Base-by-base conservation (phyloP, 2,329 filamentous ascomycete species). In the Phyllosticta citribraziliensis region DNA sequence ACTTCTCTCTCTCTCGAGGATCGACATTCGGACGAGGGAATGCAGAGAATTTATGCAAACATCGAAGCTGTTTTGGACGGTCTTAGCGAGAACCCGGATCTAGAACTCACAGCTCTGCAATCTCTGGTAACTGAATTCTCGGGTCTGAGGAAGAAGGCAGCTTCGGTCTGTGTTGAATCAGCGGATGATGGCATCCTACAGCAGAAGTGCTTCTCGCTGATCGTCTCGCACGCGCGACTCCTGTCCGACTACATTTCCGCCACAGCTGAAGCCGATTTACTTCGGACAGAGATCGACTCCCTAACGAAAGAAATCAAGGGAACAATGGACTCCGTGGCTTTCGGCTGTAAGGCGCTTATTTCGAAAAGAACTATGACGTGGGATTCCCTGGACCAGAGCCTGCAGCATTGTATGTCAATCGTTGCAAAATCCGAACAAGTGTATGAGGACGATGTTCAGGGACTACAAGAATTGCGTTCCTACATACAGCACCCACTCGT, bases 401-500 rank as follows among this genome's bases (percentile, higher is more conserved):
- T 75, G 8, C 70, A 72, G 58, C 70, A 74, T 52, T 71, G 70
- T 60, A 62, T 63, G 57, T 66, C 66, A 19, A 66, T 74, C 19
- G 57, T 73, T 22, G 63, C 61, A 6, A 65, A 69, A 53, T 63
- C 73, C 22, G 68, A 70, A 9, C 62, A 67, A 52, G 64, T 66
- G 50, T 55, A 52, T 5, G 61, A 62, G 9, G 54, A 61, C 2
- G 60, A 62, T 10, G 57, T 47, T 12, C 51, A 53, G 12, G 61
- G 9, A 47, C 62, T 27, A 30, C 60, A 17, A 51, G 57, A 22
- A 20, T 58, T 5, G 61, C 65, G 47, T 61, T 62, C 19, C 8
- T 58, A 68, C 19, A 58, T 68, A 10, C 65, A 66, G 24, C 66
- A 64, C 6, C 68, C 66, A 30, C 78, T 83, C 61, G 80, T 87